phyloP scores from a whole-genome alignment of 345 rosid species.

The Rhizophora apiculata region DNA sequence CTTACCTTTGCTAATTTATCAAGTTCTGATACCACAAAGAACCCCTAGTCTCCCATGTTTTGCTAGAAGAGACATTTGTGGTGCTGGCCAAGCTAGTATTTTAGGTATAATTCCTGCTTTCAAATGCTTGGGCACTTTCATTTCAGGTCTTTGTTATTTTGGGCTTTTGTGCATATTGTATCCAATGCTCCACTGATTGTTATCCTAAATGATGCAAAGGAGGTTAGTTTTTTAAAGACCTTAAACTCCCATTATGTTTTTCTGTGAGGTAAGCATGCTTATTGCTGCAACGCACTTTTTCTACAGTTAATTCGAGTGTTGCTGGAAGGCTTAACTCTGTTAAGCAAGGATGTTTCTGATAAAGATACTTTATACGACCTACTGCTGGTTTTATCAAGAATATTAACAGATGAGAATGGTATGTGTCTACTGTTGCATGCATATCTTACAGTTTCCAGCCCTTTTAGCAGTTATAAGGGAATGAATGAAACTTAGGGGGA shows the following conservation, averaged over 20 bases:
- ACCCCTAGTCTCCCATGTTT: neutral
- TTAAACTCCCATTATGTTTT: slow-evolving; percentile 5
- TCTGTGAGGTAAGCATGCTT: slow-evolving; percentile 7
- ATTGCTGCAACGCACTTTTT: slow-evolving; percentile 9
- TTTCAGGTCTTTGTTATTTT: slow-evolving; percentile 60
- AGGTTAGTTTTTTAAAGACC: slow-evolving; percentile 42
- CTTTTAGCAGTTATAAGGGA: no score
- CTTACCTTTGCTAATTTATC: neutral
- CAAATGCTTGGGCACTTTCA: slow-evolving; percentile 10
- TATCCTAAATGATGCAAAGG: slow-evolving; percentile 60
- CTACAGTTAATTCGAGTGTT: slow-evolving; percentile 63
- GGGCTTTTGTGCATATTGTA: slow-evolving; percentile 67
- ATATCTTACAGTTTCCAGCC: neutral
- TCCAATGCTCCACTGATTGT: slow-evolving; percentile 60
- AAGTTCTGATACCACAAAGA: neutral
- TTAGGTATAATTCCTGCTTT: slow-evolving; percentile 5
- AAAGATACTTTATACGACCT: slow-evolving; percentile 62
- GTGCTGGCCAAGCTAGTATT: neutral
- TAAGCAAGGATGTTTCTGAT: slow-evolving; percentile 44
- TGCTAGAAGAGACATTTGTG: neutral
- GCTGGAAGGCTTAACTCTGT: slow-evolving; percentile 56
- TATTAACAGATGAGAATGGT: slow-evolving; percentile 65
- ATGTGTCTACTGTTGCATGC: slow-evolving; percentile 6
- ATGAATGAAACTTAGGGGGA: no score
- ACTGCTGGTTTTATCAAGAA: slow-evolving; percentile 75